These are phyloP conservation scores for Cylindrotheca closterium DNA, from an alignment of 108 stramenopile genomes.

Conservation along the genomic window DNA sequence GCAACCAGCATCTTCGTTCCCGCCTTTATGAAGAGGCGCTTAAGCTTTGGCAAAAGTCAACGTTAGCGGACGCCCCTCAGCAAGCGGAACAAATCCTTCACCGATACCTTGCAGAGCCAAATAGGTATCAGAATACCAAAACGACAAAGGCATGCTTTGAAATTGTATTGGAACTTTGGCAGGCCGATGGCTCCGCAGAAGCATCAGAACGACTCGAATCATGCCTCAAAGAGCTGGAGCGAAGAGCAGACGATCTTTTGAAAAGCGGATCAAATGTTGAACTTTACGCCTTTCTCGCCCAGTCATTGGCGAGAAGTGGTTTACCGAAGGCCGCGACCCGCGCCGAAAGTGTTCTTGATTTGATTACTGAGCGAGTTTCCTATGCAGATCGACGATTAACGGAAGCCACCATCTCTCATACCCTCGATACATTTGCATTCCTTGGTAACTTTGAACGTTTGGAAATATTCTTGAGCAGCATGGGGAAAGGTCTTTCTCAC, in stretches of 20 bases:
- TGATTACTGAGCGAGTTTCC: not conserved
- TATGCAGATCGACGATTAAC: not conserved
- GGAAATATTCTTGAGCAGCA: not conserved
- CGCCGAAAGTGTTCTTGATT: not conserved
- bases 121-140: conserved; percentile 3
- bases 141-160: conserved; percentile 8
- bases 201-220: conserved; percentile 1
- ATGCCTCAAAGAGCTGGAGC: conserved; percentile 1
- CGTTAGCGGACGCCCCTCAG: not conserved
- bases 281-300: conserved; percentile 15
- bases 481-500: not conserved
- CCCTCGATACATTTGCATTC: not conserved
- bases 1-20: not conserved
- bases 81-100: conserved; percentile 1
- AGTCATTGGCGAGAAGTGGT: conserved; percentile 9
- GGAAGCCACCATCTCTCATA: not conserved
- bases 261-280: conserved; percentile 2
- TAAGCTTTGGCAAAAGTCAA: not conserved
- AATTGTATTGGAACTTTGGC: conserved; percentile 7
- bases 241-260: not conserved
- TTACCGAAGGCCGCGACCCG: not conserved
- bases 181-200: conserved; percentile 2
- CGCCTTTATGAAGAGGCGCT: not conserved
- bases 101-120: conserved; percentile 10
- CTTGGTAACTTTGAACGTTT: not conserved